phyloP scores from a whole-genome alignment of 495 filamentous ascomycete species.

The Penicillium simplicissimum region DNA sequence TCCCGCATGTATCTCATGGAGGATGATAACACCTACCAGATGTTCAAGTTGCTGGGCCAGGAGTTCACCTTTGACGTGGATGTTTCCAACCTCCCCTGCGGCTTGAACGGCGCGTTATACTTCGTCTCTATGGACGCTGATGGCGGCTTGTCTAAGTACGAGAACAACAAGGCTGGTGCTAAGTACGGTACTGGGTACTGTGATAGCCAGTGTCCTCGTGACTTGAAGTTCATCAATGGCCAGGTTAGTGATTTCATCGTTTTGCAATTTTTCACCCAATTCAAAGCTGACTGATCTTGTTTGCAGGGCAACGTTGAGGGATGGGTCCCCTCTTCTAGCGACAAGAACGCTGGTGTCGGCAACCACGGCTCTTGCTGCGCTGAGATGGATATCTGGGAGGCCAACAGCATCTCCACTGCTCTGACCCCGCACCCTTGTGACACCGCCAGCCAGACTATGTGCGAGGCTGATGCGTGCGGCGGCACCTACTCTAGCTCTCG shows the following conservation, averaged over 20 bases:
- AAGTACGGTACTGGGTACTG: constrained; percentile 75
- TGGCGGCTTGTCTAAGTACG: constrained; percentile 54
- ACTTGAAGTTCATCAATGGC: constrained; percentile 69
- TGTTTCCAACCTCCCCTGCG: constrained; percentile 62
- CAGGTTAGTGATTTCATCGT: constrained; percentile 27
- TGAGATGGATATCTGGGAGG: constrained; percentile 75
- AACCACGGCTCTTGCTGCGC: constrained; percentile 67
- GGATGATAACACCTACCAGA: constrained; percentile 56
- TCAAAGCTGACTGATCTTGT: constrained; percentile 47
- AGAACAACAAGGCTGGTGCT: constrained; percentile 66
- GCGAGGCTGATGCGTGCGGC: constrained; percentile 58
- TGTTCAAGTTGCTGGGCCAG: constrained; percentile 57
- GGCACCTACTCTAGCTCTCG: constrained; percentile 43
- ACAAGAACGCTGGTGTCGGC: constrained; percentile 60
- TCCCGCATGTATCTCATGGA: constrained; percentile 63
- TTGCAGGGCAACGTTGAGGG: constrained; percentile 56
- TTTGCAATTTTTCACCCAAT: too few relatives aligned
- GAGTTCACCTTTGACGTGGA: constrained; percentile 74
- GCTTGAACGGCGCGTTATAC: constrained; percentile 73
- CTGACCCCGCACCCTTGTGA: constrained; percentile 67
- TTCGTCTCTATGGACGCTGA: constrained; percentile 64
- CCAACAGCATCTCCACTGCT: constrained; percentile 59
- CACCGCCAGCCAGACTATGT: constrained; percentile 55
- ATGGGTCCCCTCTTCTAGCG: constrained; percentile 57
- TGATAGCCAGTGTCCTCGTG: constrained; percentile 68